A percentile compares a stretch with the other conserved stretches of the same genome.
Conservation (phyloP, 2,329 filamentous ascomycete species). For the Elsinoe arachidis region DNA sequence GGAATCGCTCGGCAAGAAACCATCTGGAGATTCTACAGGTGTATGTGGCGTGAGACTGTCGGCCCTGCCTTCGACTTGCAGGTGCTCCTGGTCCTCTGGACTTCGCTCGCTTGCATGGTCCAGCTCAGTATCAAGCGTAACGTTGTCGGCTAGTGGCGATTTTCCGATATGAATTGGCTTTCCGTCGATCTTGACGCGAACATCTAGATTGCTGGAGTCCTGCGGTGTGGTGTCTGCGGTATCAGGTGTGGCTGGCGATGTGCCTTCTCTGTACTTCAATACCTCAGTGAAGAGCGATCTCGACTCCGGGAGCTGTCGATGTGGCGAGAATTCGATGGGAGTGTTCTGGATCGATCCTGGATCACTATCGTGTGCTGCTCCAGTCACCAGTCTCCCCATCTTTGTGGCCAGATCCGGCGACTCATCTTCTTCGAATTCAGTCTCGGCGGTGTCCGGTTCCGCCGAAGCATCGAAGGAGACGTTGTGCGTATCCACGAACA, state of each 20-base stretch:
- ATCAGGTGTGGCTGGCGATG: slow-evolving; percentile 7
- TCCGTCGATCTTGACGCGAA: slow-evolving; percentile 4
- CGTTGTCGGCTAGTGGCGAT: neutral
- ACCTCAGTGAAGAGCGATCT: slow-evolving; percentile 3
- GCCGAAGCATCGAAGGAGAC: slow-evolving; percentile 9
- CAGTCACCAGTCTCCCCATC: neutral
- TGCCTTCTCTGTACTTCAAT: slow-evolving; percentile 3
- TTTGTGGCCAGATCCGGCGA: slow-evolving; percentile 1
- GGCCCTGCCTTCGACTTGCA: neutral
- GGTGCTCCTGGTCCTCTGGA: neutral
- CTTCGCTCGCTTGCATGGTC: neutral
- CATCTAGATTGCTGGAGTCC: neutral
- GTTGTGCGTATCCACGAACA: slow-evolving; percentile 1
- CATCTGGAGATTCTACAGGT: neutral
- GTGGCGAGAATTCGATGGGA: slow-evolving; percentile 5
- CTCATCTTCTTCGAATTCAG: slow-evolving; percentile 42
- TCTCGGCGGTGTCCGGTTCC: slow-evolving; percentile 29
- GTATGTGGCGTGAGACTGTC: slow-evolving; percentile 1
- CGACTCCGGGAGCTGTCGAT: neutral
- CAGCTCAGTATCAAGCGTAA: neutral
- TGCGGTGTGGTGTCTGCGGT: neutral
- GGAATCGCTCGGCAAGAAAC: slow-evolving; percentile 1
- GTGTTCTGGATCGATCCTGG: slow-evolving; percentile 6
- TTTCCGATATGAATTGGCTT: slow-evolving; percentile 5
- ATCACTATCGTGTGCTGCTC: neutral